These are phyloP conservation scores for Xerocomus nothofagi DNA, from an alignment of 1,284 basidiomycete species.

Conservation along the genomic window DNA sequence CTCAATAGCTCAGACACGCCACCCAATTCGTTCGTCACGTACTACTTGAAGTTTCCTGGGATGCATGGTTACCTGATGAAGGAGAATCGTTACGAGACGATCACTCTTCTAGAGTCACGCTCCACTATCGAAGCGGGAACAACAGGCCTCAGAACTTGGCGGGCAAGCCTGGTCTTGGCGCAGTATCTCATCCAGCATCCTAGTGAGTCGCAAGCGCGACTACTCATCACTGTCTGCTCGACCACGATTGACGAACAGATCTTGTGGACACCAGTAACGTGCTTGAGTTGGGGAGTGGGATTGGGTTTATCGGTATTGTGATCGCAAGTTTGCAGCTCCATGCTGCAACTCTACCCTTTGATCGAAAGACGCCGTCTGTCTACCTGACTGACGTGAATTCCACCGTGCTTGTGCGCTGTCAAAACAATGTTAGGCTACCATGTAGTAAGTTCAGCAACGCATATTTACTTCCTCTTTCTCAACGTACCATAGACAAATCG, in stretches of 20 bases:
- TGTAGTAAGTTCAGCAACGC: constrained; percentile 53
- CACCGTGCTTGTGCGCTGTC: constrained; percentile 62
- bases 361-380: constrained; percentile 30
- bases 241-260: constrained; percentile 39
- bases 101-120: constrained; percentile 69
- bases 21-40: constrained; percentile 60
- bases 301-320: constrained; percentile 70
- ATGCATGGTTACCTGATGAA: not conserved
- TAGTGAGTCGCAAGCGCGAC: constrained; percentile 38
- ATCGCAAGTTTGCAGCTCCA: constrained; percentile 52
- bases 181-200: constrained; percentile 58
- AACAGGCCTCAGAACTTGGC: constrained; percentile 76
- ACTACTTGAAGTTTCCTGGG: constrained; percentile 50
- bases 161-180: constrained; percentile 65
- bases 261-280: constrained; percentile 47
- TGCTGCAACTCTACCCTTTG: constrained; percentile 13
- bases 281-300: constrained; percentile 72
- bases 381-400: constrained; percentile 67
- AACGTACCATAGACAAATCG: constrained; percentile 46
- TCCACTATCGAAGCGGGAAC: constrained; percentile 72
- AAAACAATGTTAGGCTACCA: constrained; percentile 52
- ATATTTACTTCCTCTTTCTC: not conserved
- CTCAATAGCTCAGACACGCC: constrained; percentile 35
- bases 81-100: constrained; percentile 36
- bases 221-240: not conserved